Conservation (phyloP, 495 filamentous ascomycete genomes). For the Tuber borchii region DNA sequence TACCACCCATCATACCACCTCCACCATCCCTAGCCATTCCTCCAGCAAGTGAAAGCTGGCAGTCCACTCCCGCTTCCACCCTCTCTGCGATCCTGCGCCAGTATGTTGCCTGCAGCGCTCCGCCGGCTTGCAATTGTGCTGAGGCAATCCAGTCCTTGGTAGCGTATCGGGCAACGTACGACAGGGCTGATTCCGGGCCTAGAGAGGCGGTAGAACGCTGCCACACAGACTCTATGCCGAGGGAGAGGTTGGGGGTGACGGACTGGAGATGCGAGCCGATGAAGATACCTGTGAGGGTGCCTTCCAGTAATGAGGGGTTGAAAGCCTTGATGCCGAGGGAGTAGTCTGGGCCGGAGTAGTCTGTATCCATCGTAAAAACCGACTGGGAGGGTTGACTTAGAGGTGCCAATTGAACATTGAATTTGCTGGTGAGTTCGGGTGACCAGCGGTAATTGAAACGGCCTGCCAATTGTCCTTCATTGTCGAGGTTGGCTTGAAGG, state of each 20-base stretch:
- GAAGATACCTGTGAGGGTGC: constrained; percentile 86
- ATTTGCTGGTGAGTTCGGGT: constrained; percentile 68
- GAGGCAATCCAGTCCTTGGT: constrained; percentile 83
- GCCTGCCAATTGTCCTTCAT: constrained; percentile 71
- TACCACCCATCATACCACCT: constrained; percentile 62
- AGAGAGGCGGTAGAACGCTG: constrained; percentile 70
- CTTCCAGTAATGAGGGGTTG: constrained; percentile 88
- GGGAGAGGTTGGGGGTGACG: constrained; percentile 74
- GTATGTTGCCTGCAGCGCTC: constrained; percentile 83
- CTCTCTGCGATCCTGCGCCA: constrained; percentile 92
- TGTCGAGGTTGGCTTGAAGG: constrained; percentile 90
- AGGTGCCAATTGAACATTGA: constrained; percentile 67
- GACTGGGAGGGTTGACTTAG: constrained; percentile 59
- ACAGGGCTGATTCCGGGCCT: constrained; percentile 74
- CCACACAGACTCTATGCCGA: constrained; percentile 91
- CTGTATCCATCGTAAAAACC: constrained; percentile 83
- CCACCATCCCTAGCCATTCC: constrained; percentile 49
- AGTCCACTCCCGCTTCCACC: constrained; percentile 90
- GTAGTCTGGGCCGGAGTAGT: constrained; percentile 90
- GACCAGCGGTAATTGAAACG: constrained; percentile 88
- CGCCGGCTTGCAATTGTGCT: constrained; percentile 74
- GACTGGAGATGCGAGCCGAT: constrained; percentile 93
- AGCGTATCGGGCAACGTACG: constrained; percentile 86
- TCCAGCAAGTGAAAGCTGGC: constrained; percentile 79
- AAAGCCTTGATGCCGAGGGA: constrained; percentile 81